A percentile compares a stretch with the other conserved stretches of the same genome.
Evolutionary conservation across 2,329 filamentous ascomycete genomes (phyloP).

Genomic region (Microcyclospora tardicrescens): DNA sequence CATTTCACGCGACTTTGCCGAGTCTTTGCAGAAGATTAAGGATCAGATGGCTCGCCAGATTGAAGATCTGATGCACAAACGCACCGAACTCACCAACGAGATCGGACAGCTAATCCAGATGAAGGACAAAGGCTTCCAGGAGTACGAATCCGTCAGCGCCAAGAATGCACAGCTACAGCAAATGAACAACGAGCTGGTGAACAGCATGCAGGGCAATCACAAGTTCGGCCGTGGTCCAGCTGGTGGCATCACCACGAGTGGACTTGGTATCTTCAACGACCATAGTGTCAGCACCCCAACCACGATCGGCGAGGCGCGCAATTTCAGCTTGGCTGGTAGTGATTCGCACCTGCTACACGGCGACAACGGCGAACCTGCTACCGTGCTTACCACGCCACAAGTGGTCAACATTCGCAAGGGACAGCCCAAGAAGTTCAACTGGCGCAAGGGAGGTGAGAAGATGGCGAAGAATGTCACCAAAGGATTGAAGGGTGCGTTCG

Average conservation of each 20-base stretch:
- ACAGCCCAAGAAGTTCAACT: slow-evolving; percentile 93
- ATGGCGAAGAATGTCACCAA: slow-evolving; percentile 91
- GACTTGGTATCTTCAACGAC: slow-evolving; percentile 47
- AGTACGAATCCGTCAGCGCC: slow-evolving; percentile 86
- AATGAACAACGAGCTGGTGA: slow-evolving; percentile 88
- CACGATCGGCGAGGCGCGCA: slow-evolving; percentile 29
- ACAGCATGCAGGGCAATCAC: slow-evolving; percentile 87
- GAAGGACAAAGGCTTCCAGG: slow-evolving; percentile 84
- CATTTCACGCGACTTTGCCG: slow-evolving; percentile 49
- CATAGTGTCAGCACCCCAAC: slow-evolving; percentile 10
- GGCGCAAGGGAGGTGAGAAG: slow-evolving; percentile 92
- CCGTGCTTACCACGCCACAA: slow-evolving; percentile 62
- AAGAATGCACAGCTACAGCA: slow-evolving; percentile 92
- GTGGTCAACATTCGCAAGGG: slow-evolving; percentile 92
- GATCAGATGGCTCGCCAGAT: slow-evolving; percentile 64
- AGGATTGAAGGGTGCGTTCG: slow-evolving; percentile 84
- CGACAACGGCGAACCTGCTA: slow-evolving; percentile 51
- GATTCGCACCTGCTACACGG: slow-evolving; percentile 32
- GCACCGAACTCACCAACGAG: slow-evolving; percentile 73
- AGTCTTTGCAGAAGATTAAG: slow-evolving; percentile 56
- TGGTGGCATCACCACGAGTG: slow-evolving; percentile 23
- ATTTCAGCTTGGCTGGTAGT: slow-evolving; percentile 18
- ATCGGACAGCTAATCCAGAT: slow-evolving; percentile 69
- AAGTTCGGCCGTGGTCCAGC: slow-evolving; percentile 51
- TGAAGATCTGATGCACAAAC: slow-evolving; percentile 79